A percentile compares a stretch with the other conserved stretches of the same genome.
phyloP scores from a whole-genome alignment of 257 asterid genomes.

The Paulownia fortunei region DNA sequence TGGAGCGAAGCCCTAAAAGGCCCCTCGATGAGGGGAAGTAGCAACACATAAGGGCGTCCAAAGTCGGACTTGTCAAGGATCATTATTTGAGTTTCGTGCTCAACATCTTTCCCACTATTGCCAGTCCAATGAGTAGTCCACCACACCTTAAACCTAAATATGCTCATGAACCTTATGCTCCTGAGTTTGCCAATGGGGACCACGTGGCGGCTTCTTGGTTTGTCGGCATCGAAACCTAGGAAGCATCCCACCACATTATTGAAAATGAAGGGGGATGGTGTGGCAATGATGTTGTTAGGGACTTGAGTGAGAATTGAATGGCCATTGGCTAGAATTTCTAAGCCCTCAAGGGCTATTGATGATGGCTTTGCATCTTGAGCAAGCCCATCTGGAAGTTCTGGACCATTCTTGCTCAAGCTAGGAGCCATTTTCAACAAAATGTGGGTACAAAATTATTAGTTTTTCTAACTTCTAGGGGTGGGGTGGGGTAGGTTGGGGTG shows the following conservation, averaged over 20 bases:
- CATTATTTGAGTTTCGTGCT: slow-evolving; percentile 38
- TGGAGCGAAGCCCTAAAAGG: slow-evolving; percentile 31
- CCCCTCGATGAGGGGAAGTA: slow-evolving; percentile 35
- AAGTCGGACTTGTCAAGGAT: slow-evolving; percentile 28
- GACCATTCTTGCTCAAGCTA: slow-evolving; percentile 33
- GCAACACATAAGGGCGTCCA: slow-evolving; percentile 34
- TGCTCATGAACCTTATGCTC: slow-evolving; percentile 38
- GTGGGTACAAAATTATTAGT: not conserved
- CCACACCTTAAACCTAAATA: slow-evolving; percentile 46
- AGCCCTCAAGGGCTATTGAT: slow-evolving; percentile 29
- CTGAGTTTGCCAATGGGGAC: slow-evolving; percentile 40
- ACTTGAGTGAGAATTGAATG: slow-evolving; percentile 39
- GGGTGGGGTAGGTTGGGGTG: not conserved
- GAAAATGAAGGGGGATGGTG: slow-evolving; percentile 27
- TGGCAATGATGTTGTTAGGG: slow-evolving; percentile 23
- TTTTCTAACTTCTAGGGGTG: not conserved
- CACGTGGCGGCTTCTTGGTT: slow-evolving; percentile 31
- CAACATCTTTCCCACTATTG: slow-evolving; percentile 28
- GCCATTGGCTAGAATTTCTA: slow-evolving; percentile 35
- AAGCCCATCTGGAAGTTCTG: slow-evolving; percentile 18
- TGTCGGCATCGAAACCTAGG: slow-evolving; percentile 30
- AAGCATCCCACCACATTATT: slow-evolving; percentile 28
- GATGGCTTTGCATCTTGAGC: slow-evolving; percentile 16
- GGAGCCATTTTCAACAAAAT: slow-evolving; percentile 34
- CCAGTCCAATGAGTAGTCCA: slow-evolving; percentile 50